Evolutionary conservation across 2,329 filamentous ascomycete species (phyloP).

Genomic region (Geosmithia morbida): DNA sequence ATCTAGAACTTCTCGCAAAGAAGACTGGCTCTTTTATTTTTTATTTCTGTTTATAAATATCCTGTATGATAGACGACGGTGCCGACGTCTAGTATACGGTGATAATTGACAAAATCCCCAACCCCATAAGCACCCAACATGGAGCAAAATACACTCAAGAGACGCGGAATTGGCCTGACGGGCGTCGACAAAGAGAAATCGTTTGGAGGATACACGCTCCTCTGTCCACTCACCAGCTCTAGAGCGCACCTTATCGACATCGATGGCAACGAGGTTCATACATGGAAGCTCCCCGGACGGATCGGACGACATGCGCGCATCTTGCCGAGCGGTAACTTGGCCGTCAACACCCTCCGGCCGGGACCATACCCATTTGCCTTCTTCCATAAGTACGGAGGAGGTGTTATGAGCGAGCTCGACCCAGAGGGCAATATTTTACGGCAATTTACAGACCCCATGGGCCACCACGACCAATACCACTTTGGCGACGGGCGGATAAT

Average conservation of each 20-base stretch:
- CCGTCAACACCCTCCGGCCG: conserved; percentile 12
- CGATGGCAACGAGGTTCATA: conserved; percentile 12
- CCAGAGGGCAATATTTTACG: conserved; percentile 9
- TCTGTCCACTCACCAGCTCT: conserved; percentile 13
- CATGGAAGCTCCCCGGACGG: conserved; percentile 13
- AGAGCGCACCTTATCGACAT: conserved; percentile 12
- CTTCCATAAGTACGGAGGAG: conserved; percentile 15
- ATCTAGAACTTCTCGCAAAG: no score
- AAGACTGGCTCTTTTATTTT: no score
- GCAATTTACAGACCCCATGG: conserved; percentile 11
- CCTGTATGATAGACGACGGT: not conserved
- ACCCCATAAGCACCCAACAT: conserved; percentile 1
- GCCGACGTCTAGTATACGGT: no score
- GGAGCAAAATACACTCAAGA: conserved; percentile 16
- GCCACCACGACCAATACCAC: conserved; percentile 15
- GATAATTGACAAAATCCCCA: not conserved
- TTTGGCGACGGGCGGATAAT: conserved; percentile 11
- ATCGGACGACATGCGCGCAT: conserved; percentile 12
- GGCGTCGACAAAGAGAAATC: conserved; percentile 11
- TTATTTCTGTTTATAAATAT: no score
- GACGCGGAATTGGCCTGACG: conserved; percentile 12
- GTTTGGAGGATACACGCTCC: conserved; percentile 13
- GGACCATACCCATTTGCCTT: conserved; percentile 12
- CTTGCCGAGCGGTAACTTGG: conserved; percentile 13
- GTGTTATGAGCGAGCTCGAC: conserved; percentile 14